phyloP scores from a whole-genome alignment of 2,329 filamentous ascomycete species.

The Nannizziopsis barbatae region DNA sequence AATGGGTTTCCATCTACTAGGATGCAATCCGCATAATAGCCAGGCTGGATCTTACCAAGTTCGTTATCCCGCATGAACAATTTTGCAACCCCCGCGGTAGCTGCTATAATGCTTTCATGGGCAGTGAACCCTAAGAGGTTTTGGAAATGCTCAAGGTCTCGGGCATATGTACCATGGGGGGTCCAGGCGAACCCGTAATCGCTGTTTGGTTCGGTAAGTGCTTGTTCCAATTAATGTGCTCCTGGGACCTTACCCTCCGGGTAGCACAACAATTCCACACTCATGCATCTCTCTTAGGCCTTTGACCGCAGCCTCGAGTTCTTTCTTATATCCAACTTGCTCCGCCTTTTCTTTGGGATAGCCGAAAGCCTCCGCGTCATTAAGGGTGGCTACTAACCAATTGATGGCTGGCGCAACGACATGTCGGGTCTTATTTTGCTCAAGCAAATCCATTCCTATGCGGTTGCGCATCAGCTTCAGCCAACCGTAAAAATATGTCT shows the following conservation, averaged over 20 bases:
- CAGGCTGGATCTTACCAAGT: conserved; percentile 34
- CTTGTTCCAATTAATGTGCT: background rate
- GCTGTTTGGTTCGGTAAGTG: conserved; percentile 12
- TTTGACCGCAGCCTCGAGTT: conserved; percentile 32
- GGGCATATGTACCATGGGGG: conserved; percentile 40
- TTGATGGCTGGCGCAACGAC: conserved; percentile 38
- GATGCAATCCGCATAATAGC: conserved; percentile 37
- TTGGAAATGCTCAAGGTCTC: conserved; percentile 39
- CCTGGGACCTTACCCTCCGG: conserved; percentile 24
- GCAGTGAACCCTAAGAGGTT: conserved; percentile 38
- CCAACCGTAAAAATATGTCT: background rate
- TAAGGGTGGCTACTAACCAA: conserved; percentile 32
- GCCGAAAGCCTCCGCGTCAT: conserved; percentile 33
- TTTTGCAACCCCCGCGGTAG: conserved; percentile 33
- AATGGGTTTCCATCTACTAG: conserved; percentile 39
- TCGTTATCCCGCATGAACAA: conserved; percentile 31
- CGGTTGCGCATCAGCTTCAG: background rate
- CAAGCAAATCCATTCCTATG: conserved; percentile 26
- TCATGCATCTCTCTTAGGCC: conserved; percentile 38
- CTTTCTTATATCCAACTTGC: conserved; percentile 35
- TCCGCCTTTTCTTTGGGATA: conserved; percentile 36
- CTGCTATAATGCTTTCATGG: conserved; percentile 36
- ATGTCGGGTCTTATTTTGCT: conserved; percentile 31
- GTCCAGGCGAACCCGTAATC: conserved; percentile 42
- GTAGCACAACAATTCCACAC: conserved; percentile 37